These are phyloP conservation scores for Talaromyces sp. DNA, from an alignment of 2,329 filamentous ascomycete species.

Conservation along the genomic window DNA sequence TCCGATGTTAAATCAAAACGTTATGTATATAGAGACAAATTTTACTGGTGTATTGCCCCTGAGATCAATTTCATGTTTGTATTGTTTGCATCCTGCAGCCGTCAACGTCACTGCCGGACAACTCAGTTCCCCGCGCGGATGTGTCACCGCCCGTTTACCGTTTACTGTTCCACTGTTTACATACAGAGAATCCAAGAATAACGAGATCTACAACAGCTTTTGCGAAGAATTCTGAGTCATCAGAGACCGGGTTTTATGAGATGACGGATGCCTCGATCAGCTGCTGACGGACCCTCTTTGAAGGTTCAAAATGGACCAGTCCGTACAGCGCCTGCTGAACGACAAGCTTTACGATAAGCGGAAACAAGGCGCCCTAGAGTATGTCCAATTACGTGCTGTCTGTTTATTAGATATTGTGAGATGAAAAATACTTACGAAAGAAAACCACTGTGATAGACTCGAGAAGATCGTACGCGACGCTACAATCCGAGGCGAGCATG, in stretches of 20 bases:
- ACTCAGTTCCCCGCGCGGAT: neutral
- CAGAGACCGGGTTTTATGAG: neutral
- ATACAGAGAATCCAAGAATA: neutral
- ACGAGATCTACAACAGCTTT: neutral
- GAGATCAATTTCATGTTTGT: too few species aligned
- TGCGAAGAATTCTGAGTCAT: neutral
- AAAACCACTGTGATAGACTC: constrained; percentile 52
- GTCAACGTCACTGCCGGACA: neutral
- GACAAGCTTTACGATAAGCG: constrained; percentile 99
- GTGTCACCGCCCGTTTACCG: neutral
- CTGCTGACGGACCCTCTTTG: neutral
- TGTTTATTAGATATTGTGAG: neutral
- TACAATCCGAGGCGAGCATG: constrained; percentile 67
- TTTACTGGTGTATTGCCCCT: too few species aligned
- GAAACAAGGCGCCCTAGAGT: constrained; percentile 95
- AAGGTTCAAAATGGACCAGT: constrained; percentile 64
- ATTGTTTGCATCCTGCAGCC: neutral
- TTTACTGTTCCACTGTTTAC: too few species aligned
- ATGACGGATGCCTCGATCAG: neutral
- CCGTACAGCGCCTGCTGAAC: constrained; percentile 84
- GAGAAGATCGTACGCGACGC: constrained; percentile 86
- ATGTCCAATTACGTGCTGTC: constrained; percentile 21
- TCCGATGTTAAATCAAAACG: too few species aligned
- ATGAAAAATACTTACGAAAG: neutral
- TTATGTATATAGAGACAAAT: too few species aligned